Evolutionary conservation across 805 yeast genomes (phyloP).

Genomic region (Starmerella sp.): DNA sequence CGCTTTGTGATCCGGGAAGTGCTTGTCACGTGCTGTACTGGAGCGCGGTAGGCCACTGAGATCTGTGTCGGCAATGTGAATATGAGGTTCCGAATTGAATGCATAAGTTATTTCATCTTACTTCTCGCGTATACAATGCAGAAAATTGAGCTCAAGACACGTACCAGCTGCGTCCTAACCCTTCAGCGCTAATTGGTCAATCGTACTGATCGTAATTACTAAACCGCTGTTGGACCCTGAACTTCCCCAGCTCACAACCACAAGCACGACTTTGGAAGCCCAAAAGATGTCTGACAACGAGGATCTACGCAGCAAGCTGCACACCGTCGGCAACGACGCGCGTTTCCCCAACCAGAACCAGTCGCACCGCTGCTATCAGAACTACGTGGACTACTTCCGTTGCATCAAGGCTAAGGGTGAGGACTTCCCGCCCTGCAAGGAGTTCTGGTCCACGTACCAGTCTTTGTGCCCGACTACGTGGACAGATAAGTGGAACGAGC

Average conservation of each 20-base stretch:
- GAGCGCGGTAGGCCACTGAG: no score
- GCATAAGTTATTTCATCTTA: no score
- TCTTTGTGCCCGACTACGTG: slow-evolving; percentile 39
- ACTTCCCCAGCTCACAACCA: background rate
- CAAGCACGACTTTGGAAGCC: background rate
- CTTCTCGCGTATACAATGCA: no score
- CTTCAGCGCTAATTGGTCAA: slow-evolving; percentile 7
- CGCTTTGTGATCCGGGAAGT: no score
- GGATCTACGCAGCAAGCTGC: slow-evolving; percentile 22
- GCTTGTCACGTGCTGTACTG: no score
- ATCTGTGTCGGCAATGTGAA: no score
- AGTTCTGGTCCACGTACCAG: slow-evolving; percentile 81
- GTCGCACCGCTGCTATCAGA: slow-evolving; percentile 96
- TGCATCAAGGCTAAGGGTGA: slow-evolving; percentile 96
- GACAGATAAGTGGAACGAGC: slow-evolving; percentile 35
- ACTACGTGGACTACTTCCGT: slow-evolving; percentile 95
- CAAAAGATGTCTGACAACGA: slow-evolving; percentile 17
- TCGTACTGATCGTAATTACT: slow-evolving; percentile 7
- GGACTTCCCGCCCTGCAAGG: slow-evolving; percentile 95
- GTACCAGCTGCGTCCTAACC: background rate
- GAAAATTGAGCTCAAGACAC: no score
- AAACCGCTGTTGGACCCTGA: background rate
- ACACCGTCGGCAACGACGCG: slow-evolving; percentile 60
- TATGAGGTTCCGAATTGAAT: no score
- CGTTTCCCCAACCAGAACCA: slow-evolving; percentile 97